A percentile compares a stretch with the other conserved stretches of the same genome.
Conservation (phyloP, 2,329 filamentous ascomycete species). For the Coniochaeta prunicola region DNA sequence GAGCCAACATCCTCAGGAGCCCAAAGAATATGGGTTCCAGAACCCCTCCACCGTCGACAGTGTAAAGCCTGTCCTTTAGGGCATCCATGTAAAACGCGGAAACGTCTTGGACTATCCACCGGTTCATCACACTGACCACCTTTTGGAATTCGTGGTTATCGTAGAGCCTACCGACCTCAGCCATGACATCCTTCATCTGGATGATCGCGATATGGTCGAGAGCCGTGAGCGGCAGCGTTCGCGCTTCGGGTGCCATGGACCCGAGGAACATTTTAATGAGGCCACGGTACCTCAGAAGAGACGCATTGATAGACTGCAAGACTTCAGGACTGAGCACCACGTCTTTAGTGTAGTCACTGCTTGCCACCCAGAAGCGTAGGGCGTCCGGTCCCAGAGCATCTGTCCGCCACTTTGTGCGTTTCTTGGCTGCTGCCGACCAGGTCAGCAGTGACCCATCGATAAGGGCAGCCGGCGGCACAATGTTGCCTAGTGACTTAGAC, state of each 20-base stretch:
- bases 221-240: constrained; percentile 43
- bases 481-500: constrained; percentile 95
- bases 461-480: constrained; percentile 72
- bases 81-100: constrained; percentile 93
- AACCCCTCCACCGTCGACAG: constrained; percentile 60
- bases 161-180: constrained; percentile 58
- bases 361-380: constrained; percentile 83
- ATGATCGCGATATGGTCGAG: constrained; percentile 70
- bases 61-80: constrained; percentile 87
- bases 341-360: constrained; percentile 85
- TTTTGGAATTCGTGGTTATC: constrained; percentile 75
- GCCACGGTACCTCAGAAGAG: constrained; percentile 78
- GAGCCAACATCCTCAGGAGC: constrained; percentile 70
- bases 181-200: constrained; percentile 61
- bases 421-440: constrained; percentile 55
- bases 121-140: constrained; percentile 65
- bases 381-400: constrained; percentile 81
- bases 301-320: constrained; percentile 67
- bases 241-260: constrained; percentile 52
- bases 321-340: constrained; percentile 74
- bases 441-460: constrained; percentile 77
- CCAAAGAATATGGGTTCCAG: constrained; percentile 62
- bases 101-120: constrained; percentile 74
- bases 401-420: constrained; percentile 35
- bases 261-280: constrained; percentile 89